Evolutionary conservation across 129 eudicot genomes (phyloP).

Genomic region (Apium graveolens): DNA sequence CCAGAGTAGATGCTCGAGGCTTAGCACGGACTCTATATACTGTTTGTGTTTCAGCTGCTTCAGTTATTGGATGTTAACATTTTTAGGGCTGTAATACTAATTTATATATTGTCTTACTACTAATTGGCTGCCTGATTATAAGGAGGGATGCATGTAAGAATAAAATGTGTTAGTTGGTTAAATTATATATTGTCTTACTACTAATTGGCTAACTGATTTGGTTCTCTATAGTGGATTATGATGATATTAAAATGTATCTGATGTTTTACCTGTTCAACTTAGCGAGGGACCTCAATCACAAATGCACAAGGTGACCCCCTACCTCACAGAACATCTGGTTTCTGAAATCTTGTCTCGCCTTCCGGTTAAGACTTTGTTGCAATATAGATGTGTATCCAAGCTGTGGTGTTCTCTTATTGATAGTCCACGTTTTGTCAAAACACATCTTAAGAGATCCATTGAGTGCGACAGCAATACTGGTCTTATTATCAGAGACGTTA

Average conservation of each 20-base stretch:
- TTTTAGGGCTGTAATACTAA: not conserved
- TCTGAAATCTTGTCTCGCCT: not conserved
- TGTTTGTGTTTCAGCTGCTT: not conserved
- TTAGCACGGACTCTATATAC: not conserved
- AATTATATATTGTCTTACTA: too few relatives aligned
- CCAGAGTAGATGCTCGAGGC: not conserved
- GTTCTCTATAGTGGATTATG: not conserved
- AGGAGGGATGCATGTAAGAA: not conserved
- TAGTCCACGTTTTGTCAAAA: slow-evolving; percentile 1
- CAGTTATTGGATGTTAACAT: not conserved
- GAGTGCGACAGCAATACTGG: not conserved
- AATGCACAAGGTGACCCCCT: not conserved
- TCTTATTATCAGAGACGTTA: not conserved
- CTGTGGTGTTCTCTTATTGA: slow-evolving; percentile 14
- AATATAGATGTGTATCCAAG: slow-evolving; percentile 1
- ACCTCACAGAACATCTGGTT: not conserved
- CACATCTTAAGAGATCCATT: slow-evolving; percentile 5
- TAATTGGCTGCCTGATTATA: too few relatives aligned
- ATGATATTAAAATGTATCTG: not conserved
- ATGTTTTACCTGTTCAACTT: not conserved
- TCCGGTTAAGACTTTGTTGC: not conserved
- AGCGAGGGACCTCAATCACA: not conserved
- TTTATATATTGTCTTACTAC: not conserved
- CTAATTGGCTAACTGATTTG: not conserved
- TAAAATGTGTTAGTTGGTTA: not conserved